Evolutionary conservation across 345 rosid species (phyloP), one percentile per base, ranked within the genome.

Genomic region (Mangifera indica): DNA sequence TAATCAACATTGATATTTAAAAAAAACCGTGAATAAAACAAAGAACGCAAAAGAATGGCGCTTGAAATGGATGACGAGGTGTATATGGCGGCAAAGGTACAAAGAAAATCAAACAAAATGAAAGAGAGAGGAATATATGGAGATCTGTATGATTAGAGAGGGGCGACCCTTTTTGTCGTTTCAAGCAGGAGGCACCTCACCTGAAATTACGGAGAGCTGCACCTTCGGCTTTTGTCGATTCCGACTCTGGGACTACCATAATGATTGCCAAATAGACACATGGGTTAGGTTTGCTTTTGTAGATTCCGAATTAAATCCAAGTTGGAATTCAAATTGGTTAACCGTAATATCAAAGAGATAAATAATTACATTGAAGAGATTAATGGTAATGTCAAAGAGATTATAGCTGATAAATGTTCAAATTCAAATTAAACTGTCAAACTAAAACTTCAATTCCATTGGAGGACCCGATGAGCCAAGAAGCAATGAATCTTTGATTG

Each of bases 191-290:
- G 24, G 37, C 25, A 64, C 29, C 32, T 37, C 53, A 15, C 69
- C 78, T 56, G 65, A 74, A 74, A 74, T 78, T 58, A 54, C 81
- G 78, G 81, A 59, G 13, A 63, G 49, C 11, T 56, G 63, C 44
- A n/a, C 58, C 56, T 49, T 74, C 11, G 78, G 72, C 72, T 32
- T 26, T 61, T 60, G 12, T 18, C 60, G 75, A 74, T 70, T 70
- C 67, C 57, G 5, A 60, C 15, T 63, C 45, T 18, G 48, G 10
- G 9, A 46, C 29, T 53, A 18, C 61, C 44, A 69, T 65, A 21
- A 66, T 65, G 17, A 66, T 70, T 60, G 75, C 71, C n/a, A 10
- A 32, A 45, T 9, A 61, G 32, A 52, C 72, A 58, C 72, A 21
- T 66, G 72, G 71, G 42, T 66, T 58, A 15, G 72, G 25, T 66